Evolutionary conservation across 2,329 filamentous ascomycete genomes (phyloP), one percentile per base, ranked within the genome.

Genomic region (Monilinia polystroma): DNA sequence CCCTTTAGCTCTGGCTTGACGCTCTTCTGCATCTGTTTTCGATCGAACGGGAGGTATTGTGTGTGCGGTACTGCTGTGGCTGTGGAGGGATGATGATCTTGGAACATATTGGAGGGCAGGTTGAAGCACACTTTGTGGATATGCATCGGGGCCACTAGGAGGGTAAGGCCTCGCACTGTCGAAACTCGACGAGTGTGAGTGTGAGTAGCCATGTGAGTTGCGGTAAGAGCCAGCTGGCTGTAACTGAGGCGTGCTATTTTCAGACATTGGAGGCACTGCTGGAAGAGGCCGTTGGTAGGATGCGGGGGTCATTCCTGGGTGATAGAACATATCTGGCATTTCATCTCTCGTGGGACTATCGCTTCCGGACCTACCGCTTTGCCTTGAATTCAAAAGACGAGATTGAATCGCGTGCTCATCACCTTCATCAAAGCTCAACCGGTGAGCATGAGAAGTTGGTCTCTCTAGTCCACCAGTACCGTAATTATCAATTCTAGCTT

Each of bases 261-360:
- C 81, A 10, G 81, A 81, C 56, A 79, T 81, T 41, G 81, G 75
- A 5, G 86, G 87, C 2, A 89, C 79, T 10, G 85, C 85, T 71
- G 80, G 91, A 75, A 81, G 89, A 78, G 79, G 93, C 79, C 80
- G 87, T 85, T 56, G 90, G 77, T 64, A 87, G n/a, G 87, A 63
- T 82, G 82, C 72, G 79, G 81, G 81, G 70, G 85, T 80, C 75
- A 93, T 87, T 51, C 92, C 92, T 23, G 93, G 93, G 74, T 98
- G 93, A 77, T 96, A 99, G 76, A 97, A 97, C 75, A 98, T 88
- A 73, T 97, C 95, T 23, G 90, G 91, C 69, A 92, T 91, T 66
- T 93, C 92, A 54, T 90, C 88, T 70, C 86, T 86, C 47, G 81
- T 79, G 1, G 89, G 87, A 38, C 88, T 91, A 49, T 91, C 88